These are phyloP conservation scores for Cornus florida DNA, from an alignment of 148 eudicot genomes.

Conservation along the genomic window DNA sequence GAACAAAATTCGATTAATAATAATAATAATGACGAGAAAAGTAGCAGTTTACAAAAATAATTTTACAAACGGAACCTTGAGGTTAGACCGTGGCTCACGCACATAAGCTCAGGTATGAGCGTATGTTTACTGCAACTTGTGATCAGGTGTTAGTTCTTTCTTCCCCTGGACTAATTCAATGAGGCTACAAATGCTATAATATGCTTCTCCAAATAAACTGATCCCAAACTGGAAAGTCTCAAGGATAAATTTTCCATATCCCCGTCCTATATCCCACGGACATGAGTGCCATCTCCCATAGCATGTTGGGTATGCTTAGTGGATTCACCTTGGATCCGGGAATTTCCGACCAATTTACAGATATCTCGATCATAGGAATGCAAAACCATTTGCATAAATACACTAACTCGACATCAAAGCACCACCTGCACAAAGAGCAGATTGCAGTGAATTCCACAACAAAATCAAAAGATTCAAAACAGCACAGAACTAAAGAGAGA, in stretches of 20 bases:
- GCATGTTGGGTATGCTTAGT: slow-evolving; percentile 93
- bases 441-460: not conserved
- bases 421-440: slow-evolving; percentile 64
- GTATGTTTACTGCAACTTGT: too few relatives aligned
- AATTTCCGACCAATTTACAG: slow-evolving; percentile 95
- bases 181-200: not conserved
- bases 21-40: not conserved
- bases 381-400: slow-evolving; percentile 78
- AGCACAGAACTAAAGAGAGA: not conserved
- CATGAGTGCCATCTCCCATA: slow-evolving; percentile 94
- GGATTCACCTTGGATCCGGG: slow-evolving; percentile 92
- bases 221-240: slow-evolving; percentile 6
- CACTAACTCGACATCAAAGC: slow-evolving; percentile 91
- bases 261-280: slow-evolving; percentile 83
- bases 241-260: slow-evolving; percentile 65
- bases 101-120: not conserved
- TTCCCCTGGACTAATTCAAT: not conserved
- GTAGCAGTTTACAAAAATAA: not conserved
- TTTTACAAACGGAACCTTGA: not conserved
- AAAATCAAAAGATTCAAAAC: not conserved
- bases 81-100: not conserved
- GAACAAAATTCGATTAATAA: not conserved
- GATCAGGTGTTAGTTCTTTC: not conserved
- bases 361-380: slow-evolving; percentile 72
- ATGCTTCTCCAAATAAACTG: not conserved